These are phyloP conservation scores for Calonectria pauciramosa DNA, from an alignment of 2,329 filamentous ascomycete genomes.

Conservation along the genomic window DNA sequence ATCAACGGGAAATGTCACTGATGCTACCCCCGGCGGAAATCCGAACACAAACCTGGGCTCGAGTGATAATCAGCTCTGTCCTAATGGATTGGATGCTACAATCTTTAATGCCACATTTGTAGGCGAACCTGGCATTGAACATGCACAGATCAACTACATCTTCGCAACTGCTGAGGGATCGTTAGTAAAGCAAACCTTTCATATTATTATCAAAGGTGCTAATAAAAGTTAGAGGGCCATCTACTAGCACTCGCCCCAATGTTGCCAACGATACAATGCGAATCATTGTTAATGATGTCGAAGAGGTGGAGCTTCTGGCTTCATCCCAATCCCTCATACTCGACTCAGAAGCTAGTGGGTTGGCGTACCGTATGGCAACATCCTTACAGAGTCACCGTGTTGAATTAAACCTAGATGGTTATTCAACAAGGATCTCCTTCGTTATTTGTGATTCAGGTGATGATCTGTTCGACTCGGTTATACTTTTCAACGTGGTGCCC, in stretches of 20 bases:
- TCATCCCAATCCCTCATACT: background rate
- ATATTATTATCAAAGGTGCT: background rate
- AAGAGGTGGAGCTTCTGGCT: background rate
- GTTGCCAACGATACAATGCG: background rate
- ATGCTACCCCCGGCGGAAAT: background rate
- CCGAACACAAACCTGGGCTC: background rate
- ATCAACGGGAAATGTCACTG: background rate
- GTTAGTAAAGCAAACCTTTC: background rate
- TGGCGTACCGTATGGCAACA: background rate
- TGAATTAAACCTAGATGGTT: background rate
- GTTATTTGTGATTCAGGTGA: background rate
- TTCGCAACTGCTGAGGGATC: background rate
- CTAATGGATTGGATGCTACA: background rate
- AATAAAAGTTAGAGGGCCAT: background rate
- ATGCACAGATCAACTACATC: background rate
- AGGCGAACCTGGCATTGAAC: background rate
- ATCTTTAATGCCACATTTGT: background rate
- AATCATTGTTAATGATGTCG: background rate
- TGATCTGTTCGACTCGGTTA: background rate
- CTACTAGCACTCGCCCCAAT: background rate
- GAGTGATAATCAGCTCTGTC: background rate
- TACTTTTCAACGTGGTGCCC: background rate
- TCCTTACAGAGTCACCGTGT: background rate
- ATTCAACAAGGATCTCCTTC: background rate
- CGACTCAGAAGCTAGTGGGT: background rate